These are phyloP conservation scores for Xylaria arbuscula DNA, from an alignment of 2,329 filamentous ascomycete genomes.

Conservation along the genomic window DNA sequence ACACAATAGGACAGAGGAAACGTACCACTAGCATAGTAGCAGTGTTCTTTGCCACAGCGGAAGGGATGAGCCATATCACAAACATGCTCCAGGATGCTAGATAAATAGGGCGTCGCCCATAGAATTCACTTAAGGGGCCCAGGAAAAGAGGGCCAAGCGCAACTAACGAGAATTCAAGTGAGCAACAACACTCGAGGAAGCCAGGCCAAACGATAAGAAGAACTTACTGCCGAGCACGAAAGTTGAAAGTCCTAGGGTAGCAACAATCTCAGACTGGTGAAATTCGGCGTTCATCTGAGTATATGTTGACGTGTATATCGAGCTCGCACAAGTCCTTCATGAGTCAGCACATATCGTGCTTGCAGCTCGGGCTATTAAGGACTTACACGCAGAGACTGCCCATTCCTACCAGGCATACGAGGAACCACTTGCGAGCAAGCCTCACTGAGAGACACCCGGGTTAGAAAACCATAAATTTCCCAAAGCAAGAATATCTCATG, in stretches of 20 bases:
- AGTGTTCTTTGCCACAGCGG: conserved; percentile 84
- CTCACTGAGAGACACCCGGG: conserved; percentile 53
- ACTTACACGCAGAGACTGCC: conserved; percentile 87
- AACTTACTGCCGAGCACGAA: conserved; percentile 80
- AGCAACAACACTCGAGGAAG: conserved; percentile 6
- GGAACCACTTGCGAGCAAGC: conserved; percentile 77
- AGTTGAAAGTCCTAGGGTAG: conserved; percentile 81
- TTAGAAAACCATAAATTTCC: conserved; percentile 12
- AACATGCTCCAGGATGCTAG: conserved; percentile 79
- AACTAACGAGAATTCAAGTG: conserved; percentile 46
- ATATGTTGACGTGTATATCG: conserved; percentile 90
- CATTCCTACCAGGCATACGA: conserved; percentile 77
- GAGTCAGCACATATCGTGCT: not conserved
- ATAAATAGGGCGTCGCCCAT: conserved; percentile 84
- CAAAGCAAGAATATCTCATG: not conserved
- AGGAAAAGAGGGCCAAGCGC: conserved; percentile 71
- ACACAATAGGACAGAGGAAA: conserved; percentile 10
- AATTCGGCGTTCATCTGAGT: conserved; percentile 80
- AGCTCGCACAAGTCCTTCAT: conserved; percentile 80
- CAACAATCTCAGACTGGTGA: conserved; percentile 74
- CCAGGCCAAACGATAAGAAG: conserved; percentile 55
- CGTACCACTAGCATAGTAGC: conserved; percentile 75
- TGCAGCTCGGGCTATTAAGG: too few species aligned
- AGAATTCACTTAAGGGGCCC: conserved; percentile 78
- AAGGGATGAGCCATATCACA: conserved; percentile 82